Conservation (phyloP, 139 green algal genomes). For the Gonium pectorale region DNA sequence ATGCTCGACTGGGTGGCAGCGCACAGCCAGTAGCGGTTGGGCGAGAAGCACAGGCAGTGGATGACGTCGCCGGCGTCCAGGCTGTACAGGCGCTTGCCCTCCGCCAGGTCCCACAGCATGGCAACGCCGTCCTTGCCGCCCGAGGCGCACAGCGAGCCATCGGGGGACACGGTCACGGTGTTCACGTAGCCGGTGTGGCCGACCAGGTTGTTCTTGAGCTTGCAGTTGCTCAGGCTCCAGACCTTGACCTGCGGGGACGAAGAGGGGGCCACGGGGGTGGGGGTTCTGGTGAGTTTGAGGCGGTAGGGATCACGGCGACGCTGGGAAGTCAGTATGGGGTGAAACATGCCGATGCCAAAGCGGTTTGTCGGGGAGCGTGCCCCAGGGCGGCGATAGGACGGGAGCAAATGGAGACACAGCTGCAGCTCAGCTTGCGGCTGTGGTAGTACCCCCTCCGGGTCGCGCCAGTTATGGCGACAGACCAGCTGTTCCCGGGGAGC, state of each 20-base stretch:
- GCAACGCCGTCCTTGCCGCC: constrained; percentile 97
- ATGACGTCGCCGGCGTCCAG: constrained; percentile 98
- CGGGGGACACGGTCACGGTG: constrained; percentile 98
- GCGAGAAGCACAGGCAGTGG: constrained; percentile 97
- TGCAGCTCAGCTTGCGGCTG: not conserved
- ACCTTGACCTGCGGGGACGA: constrained; percentile 81
- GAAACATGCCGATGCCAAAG: too few species aligned
- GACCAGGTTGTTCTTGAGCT: constrained; percentile 96
- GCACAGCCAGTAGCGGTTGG: constrained; percentile 99
- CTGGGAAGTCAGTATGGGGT: too few species aligned
- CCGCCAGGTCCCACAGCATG: constrained; percentile 99
- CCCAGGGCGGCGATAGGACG: too few species aligned
- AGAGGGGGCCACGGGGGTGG: not conserved
- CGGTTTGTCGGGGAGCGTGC: too few species aligned
- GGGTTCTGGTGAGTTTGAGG: not conserved
- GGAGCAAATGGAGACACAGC: too few species aligned
- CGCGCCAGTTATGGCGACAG: too few species aligned
- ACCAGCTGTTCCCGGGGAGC: too few species aligned
- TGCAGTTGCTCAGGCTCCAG: constrained; percentile 99
- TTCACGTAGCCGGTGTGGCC: constrained; percentile 97
- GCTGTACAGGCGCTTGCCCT: constrained; percentile 99
- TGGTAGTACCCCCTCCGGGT: not conserved
- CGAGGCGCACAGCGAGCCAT: constrained; percentile 99
- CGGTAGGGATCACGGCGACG: too few species aligned
- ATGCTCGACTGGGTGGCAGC: constrained; percentile 92